These are phyloP conservation scores for Cryptococcus sp. DNA, from an alignment of 1,284 basidiomycete species.

Conservation along the genomic window DNA sequence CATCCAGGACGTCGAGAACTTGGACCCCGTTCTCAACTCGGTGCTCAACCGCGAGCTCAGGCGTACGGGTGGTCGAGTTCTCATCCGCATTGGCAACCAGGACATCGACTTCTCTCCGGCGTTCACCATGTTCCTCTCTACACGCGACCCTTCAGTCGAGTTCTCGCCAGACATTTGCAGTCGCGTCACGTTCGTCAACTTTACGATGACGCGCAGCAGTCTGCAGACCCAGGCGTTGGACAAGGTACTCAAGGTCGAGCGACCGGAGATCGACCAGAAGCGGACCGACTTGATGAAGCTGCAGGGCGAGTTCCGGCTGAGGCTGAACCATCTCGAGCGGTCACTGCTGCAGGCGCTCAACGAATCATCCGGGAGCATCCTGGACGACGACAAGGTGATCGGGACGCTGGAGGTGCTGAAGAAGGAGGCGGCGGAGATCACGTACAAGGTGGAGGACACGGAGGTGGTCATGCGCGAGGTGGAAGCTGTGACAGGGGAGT, in stretches of 20 bases:
- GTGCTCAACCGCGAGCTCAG: conserved; percentile 97
- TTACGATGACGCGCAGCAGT: conserved; percentile 98
- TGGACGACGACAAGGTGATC: conserved; percentile 99
- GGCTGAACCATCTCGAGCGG: conserved; percentile 89
- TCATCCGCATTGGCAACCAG: conserved; percentile 96
- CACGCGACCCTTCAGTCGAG: conserved; percentile 92
- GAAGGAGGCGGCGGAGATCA: conserved; percentile 94
- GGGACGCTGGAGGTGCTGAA: conserved; percentile 95
- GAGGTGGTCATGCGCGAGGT: conserved; percentile 95
- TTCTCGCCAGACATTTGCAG: conserved; percentile 99
- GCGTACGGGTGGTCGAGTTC: conserved; percentile 90
- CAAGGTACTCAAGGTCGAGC: conserved; percentile 93
- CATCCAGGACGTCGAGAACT: conserved; percentile 95
- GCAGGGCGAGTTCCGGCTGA: conserved; percentile 94
- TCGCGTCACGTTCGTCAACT: conserved; percentile 98
- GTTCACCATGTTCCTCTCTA: conserved; percentile 99
- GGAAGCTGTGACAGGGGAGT: conserved; percentile 91
- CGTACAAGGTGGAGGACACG: conserved; percentile 94
- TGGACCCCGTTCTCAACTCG: conserved; percentile 96
- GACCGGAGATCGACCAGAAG: conserved; percentile 95
- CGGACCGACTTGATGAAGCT: conserved; percentile 98
- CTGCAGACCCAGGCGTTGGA: conserved; percentile 96
- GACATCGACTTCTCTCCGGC: conserved; percentile 99
- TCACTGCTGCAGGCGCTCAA: conserved; percentile 92
- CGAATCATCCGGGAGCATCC: conserved; percentile 92